A percentile compares a stretch with the other conserved stretches of the same genome.
phyloP scores from a whole-genome alignment of 2,329 filamentous ascomycete species.

The Aspergillus novoparasiticus region DNA sequence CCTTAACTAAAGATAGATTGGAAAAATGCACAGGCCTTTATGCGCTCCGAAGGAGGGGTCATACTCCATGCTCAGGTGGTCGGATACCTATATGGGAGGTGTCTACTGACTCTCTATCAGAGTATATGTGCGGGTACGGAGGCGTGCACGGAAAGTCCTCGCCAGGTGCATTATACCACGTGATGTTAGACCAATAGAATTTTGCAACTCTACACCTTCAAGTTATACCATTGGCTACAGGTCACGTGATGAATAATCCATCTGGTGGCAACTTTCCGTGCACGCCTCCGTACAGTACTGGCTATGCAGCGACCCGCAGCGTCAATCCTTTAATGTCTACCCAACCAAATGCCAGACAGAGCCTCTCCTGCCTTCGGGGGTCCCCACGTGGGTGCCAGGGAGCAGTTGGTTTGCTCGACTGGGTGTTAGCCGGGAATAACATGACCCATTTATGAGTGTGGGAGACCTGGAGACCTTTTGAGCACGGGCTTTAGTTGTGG shows the following conservation, averaged over 20 bases:
- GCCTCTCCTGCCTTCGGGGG: neutral
- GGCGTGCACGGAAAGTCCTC: no score
- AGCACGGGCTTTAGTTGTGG: neutral
- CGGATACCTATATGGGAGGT: neutral
- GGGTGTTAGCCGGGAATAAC: neutral
- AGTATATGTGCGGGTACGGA: neutral
- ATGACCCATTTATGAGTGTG: neutral
- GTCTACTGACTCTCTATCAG: neutral
- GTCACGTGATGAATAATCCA: no score
- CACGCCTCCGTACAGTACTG: no score
- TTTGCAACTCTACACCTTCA: no score
- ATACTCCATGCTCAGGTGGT: constrained; percentile 1
- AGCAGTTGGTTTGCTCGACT: neutral
- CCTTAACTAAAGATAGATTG: neutral
- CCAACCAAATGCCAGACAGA: neutral
- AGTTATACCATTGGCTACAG: no score
- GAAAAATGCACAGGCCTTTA: neutral
- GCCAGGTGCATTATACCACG: no score
- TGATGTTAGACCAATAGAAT: no score
- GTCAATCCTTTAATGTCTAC: neutral
- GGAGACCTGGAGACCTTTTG: neutral
- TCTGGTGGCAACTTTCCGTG: no score
- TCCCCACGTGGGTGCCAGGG: neutral
- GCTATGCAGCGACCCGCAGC: neutral
- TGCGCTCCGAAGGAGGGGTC: neutral